Conservation (phyloP, 106 monocot genomes). For the Xerophyta viscosa region DNA sequence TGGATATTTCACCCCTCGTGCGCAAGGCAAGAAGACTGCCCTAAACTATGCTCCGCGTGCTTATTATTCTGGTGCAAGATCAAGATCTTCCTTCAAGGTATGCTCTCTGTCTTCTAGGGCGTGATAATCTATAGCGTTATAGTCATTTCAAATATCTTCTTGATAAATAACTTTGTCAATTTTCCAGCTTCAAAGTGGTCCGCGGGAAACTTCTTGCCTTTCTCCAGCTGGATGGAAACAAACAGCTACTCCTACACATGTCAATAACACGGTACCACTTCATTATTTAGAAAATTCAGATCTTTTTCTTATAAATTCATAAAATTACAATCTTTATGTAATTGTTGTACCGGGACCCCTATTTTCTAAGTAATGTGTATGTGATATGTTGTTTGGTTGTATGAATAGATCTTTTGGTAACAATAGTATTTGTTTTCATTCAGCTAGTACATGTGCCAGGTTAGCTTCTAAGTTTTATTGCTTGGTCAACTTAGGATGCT, state of each 20-base stretch:
- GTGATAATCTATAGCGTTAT: neutral
- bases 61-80: constrained; percentile 18
- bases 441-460: no score
- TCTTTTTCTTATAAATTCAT: no score
- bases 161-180: neutral
- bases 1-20: constrained; percentile 27
- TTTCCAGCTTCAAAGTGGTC: constrained; percentile 1
- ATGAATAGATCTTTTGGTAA: no score
- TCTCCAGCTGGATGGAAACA: constrained; percentile 6
- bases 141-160: neutral
- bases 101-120: neutral
- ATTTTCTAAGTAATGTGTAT: no score
- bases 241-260: constrained; percentile 13
- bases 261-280: constrained; percentile 17
- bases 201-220: neutral
- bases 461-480: no score
- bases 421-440: no score
- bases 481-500: no score
- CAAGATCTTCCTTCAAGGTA: constrained; percentile 39
- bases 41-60: constrained; percentile 1
- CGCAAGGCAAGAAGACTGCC: constrained; percentile 9
- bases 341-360: no score
- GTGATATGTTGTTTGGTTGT: no score
- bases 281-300: no score
- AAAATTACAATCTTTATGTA: no score